These are phyloP conservation scores for Penicillium waksmanii DNA, from an alignment of 495 filamentous ascomycete species.

Conservation along the genomic window DNA sequence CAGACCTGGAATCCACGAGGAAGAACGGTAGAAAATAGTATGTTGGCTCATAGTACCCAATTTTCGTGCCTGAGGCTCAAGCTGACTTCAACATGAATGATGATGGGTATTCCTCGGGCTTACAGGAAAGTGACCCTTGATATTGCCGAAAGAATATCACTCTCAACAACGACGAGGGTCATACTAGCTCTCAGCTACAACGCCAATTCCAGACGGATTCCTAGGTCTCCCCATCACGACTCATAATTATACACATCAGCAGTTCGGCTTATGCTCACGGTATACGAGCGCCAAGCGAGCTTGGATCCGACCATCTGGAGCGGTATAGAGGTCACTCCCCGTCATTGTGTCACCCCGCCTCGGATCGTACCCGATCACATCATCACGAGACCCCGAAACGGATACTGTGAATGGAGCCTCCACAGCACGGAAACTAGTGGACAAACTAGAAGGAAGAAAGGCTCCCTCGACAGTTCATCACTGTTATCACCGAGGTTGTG, in stretches of 20 bases:
- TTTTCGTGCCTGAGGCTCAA: no score
- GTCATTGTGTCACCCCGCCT: constrained; percentile 1
- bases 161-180: not conserved
- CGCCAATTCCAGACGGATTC: not conserved
- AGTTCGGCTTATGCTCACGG: not conserved
- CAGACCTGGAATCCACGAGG: no score
- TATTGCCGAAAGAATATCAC: no score
- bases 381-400: not conserved
- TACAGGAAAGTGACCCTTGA: no score
- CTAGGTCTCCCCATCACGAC: not conserved
- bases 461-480: no score
- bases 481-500: not conserved
- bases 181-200: not conserved
- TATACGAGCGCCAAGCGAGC: not conserved
- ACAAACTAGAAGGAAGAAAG: no score
- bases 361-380: constrained; percentile 1
- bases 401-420: not conserved
- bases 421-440: not conserved
- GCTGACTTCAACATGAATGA: no score
- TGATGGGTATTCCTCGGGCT: no score
- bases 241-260: not conserved
- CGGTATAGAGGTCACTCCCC: not conserved
- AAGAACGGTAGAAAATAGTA: no score
- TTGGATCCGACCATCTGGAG: not conserved
- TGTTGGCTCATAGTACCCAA: no score